Conservation (phyloP, 129 eudicot species). For the Ambrosia artemisiifolia region DNA sequence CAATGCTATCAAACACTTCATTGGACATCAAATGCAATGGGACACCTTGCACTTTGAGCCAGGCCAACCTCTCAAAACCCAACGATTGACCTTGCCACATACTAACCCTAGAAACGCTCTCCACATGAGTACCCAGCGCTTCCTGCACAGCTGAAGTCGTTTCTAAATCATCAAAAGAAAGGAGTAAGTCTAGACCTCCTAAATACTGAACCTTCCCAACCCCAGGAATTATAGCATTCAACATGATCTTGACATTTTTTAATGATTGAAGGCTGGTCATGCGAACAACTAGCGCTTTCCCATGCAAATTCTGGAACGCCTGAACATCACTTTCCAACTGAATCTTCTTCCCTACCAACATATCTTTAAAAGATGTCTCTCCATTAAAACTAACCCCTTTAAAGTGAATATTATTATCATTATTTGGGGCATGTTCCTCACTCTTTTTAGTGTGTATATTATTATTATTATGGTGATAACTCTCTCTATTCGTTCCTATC, state of each 20-base stretch:
- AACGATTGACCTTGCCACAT: neutral
- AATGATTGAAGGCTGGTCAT: neutral
- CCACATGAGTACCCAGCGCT: neutral
- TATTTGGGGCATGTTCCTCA: no score
- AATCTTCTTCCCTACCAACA: no score
- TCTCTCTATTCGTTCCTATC: no score
- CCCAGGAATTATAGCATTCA: neutral
- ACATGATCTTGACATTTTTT: neutral
- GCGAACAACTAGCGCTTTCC: neutral
- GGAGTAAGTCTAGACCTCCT: neutral
- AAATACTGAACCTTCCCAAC: neutral
- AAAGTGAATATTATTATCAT: no score
- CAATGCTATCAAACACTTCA: neutral
- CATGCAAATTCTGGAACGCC: neutral
- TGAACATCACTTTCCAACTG: neutral
- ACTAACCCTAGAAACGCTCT: neutral
- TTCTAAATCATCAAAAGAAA: neutral
- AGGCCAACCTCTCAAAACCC: neutral
- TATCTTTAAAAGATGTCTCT: neutral
- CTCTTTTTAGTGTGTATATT: no score
- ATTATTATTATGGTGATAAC: no score
- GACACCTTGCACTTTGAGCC: neutral
- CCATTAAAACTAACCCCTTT: no score
- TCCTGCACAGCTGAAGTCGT: neutral
- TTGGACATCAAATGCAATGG: neutral